phyloP scores from a whole-genome alignment of 164 flowering plant species.

The Liriodendron chinense region DNA sequence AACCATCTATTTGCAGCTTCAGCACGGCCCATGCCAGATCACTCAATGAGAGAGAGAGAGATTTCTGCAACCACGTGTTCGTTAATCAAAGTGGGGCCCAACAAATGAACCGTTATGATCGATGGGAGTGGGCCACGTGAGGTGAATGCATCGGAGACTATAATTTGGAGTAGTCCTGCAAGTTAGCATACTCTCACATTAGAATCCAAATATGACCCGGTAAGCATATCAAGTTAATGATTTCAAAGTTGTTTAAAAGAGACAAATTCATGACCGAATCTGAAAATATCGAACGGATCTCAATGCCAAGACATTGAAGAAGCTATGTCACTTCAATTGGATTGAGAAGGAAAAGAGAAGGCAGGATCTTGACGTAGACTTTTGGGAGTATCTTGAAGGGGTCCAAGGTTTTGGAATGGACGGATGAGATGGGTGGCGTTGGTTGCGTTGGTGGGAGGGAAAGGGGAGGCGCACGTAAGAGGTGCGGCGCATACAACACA shows the following conservation, averaged over 20 bases:
- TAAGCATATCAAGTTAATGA: not conserved
- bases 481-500: not conserved
- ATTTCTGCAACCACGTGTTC: too few species aligned
- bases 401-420: not conserved
- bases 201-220: too few species aligned
- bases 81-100: too few species aligned
- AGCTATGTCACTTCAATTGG: not conserved
- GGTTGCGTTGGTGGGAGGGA: not conserved
- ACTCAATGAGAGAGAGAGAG: too few species aligned
- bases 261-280: slow-evolving; percentile 1
- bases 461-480: not conserved
- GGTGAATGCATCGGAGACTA: too few species aligned
- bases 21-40: too few species aligned
- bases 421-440: not conserved
- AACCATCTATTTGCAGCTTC: too few species aligned
- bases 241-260: not conserved
- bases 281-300: not conserved
- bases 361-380: slow-evolving; percentile 8
- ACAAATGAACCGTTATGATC: too few species aligned
- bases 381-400: not conserved
- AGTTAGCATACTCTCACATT: too few species aligned
- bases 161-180: too few species aligned
- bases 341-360: not conserved
- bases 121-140: too few species aligned
- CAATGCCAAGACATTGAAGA: not conserved